These are phyloP conservation scores for Brasilioporus rufonigricans DNA, from an alignment of 768 basidiomycete species.

Conservation along the genomic window DNA sequence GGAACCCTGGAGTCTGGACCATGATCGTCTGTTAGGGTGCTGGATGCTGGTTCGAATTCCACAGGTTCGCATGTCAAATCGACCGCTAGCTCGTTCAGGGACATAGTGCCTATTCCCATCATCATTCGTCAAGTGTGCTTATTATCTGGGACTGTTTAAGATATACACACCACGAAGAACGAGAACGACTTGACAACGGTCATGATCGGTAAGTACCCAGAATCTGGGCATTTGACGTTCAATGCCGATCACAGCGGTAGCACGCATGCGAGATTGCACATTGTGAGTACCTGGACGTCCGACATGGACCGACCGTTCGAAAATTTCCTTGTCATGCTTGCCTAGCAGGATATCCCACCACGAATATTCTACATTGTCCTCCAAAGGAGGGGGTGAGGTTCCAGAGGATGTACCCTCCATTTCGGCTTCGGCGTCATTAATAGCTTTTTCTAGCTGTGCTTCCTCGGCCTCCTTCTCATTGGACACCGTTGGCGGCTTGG, in stretches of 20 bases:
- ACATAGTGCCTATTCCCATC: conserved; percentile 65
- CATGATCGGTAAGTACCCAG: conserved; percentile 84
- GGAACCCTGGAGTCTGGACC: conserved; percentile 33
- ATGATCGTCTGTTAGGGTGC: conserved; percentile 25
- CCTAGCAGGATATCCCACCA: conserved; percentile 86
- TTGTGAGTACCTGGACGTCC: conserved; percentile 18
- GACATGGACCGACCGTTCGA: conserved; percentile 55
- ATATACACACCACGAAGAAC: conserved; percentile 57
- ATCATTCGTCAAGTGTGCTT: conserved; percentile 1
- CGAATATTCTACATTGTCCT: conserved; percentile 46
- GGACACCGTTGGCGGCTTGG: conserved; percentile 25
- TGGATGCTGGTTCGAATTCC: conserved; percentile 56
- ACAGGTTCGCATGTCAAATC: conserved; percentile 81
- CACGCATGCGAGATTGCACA: conserved; percentile 41
- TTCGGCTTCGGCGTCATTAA: conserved; percentile 72
- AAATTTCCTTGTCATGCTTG: conserved; percentile 80
- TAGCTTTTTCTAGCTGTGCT: conserved; percentile 58
- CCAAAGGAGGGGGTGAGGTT: conserved; percentile 21
- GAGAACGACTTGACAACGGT: conserved; percentile 68
- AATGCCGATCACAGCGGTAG: conserved; percentile 61
- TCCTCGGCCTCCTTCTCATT: conserved; percentile 55
- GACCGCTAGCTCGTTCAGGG: conserved; percentile 81
- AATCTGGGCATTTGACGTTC: conserved; percentile 78
- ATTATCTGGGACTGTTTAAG: background rate
- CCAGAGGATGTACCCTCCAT: conserved; percentile 42